Conservation (phyloP, 441 rosid genomes). For the California macrophylla region DNA sequence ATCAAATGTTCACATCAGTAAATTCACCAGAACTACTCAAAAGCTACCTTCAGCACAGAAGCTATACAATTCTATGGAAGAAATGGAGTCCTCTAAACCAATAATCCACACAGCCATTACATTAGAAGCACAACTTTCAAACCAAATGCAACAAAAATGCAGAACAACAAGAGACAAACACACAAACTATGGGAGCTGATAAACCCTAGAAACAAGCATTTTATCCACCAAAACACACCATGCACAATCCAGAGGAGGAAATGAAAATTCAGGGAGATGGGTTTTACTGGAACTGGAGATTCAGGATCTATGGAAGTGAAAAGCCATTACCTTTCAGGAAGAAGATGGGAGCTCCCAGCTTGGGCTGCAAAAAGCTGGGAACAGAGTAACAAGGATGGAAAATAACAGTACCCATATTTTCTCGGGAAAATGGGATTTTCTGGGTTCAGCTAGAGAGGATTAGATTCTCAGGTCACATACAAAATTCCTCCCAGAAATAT, state of each 20-base stretch:
- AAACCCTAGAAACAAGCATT: not conserved
- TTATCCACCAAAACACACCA: not conserved
- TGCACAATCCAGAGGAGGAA: not conserved
- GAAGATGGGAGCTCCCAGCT: conserved; percentile 17
- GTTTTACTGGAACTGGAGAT: conserved; percentile 10
- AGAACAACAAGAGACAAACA: not conserved
- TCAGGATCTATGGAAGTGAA: not conserved
- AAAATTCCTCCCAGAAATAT: too few species aligned
- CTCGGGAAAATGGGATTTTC: conserved; percentile 11
- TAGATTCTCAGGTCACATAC: too few species aligned
- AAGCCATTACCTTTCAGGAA: conserved; percentile 30
- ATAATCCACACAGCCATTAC: not conserved
- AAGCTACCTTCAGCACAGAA: too few species aligned
- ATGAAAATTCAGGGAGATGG: conserved; percentile 1
- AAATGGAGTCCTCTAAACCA: not conserved
- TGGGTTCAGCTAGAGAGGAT: too few species aligned
- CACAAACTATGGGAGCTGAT: not conserved
- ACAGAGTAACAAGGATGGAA: conserved; percentile 18
- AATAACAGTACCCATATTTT: conserved; percentile 31
- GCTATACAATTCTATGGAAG: not conserved
- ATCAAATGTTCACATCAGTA: not conserved
- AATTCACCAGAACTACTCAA: not conserved
- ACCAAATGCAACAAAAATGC: not conserved
- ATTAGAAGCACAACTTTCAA: not conserved
- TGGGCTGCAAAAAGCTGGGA: conserved; percentile 21